Base-by-base conservation (phyloP, 2,329 filamentous ascomycete genomes). In the Penicillium nordicum region DNA sequence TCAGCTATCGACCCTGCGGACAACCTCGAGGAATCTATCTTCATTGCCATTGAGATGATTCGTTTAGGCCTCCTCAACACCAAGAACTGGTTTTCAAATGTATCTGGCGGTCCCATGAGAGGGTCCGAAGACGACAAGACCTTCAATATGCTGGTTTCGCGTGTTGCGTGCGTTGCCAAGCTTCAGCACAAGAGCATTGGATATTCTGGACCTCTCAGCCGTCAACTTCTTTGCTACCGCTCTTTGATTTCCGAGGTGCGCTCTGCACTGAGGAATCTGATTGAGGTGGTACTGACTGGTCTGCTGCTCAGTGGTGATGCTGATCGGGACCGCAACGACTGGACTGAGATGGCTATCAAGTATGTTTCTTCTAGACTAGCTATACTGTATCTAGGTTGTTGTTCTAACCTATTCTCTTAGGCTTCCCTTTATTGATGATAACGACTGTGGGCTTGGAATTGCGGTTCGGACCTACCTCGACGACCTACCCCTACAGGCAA, bases 121-220 rank as follows among this genome's bases (percentile, higher is more conserved):
- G 84, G 84, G n/a, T 75, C 77, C 51, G 89, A 89, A 4, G 85
- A 89, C 40, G 92, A 96, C 63, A 91, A 89, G 71, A 81, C 83
- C 32, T 88, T 88, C 67, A 86, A 92, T 43, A 82, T 94, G 53
- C 82, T 99, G 43, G 86, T 97, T 66, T 94, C 92, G 64, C 88
- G 94, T 38, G 88, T 92, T 59, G 90, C 92, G 14, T 92, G 89
- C 51, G 80, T 97, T 56, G 84, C 92, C 50, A 90, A 89, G 68
- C 80, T 97, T 59, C 85, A 87, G 32, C 94, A 99, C 72, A 84
- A 90, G 65, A 82, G 84, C 4, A 92, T 93, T 64, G 94, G 94
- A 30, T 99, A 97, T 74, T 97, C 93, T 2, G 94, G 94, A 0
- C 93, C 94, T 1, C 82, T 99, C 1, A 96, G 92, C 79, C 88